Base-by-base conservation (phyloP, 768 basidiomycete genomes). In the Amanita polypyramis region DNA sequence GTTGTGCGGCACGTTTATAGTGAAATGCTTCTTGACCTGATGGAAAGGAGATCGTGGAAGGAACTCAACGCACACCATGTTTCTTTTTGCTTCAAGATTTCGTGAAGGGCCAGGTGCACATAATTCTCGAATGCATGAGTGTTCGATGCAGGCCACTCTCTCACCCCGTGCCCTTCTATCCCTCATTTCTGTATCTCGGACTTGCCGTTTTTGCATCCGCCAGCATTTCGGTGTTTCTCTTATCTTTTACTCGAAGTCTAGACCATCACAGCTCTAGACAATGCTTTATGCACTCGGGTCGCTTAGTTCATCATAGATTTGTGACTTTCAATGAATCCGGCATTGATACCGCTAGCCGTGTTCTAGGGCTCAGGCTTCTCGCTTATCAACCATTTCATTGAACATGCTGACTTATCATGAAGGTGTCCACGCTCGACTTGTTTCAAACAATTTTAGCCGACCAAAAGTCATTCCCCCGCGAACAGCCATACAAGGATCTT, bases 371-470 rank as follows among this genome's bases (percentile, higher is more conserved):
- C 34, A 17, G 32, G 15, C 33, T n/a, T 36, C 25, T 33, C 44
- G 44, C 44, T 23, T 45, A 45, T 51, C 51, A 38, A 47, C 29
- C 45, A 41, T 36, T 44, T 45, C 50, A 47, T 43, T 56, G 45
- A 58, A 29, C 7, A 33, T 34, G 27, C 47, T 49, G 32, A 49
- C 20, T 38, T 17, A 27, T 37, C 33, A 42, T 41, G 30, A n/a
- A 97, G 94, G 92, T 89, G 9, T 90, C 94, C 29, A 88, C 87
- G 10, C 67, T 99, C 50, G 70, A 85, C 56, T 75, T 97, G 35
- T 98, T 98, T 77, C 86, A 86, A 63, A 67, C 76, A 15, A 85
- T 98, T 54, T 67, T 97, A 41, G 82, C 83, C 51, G 85, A 91
- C 60, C 80, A 88, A 60, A 77, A 78, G 56, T 75, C 82, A 9